Conservation (phyloP, 352 stramenopile species). For the Phytopythium montanum region DNA sequence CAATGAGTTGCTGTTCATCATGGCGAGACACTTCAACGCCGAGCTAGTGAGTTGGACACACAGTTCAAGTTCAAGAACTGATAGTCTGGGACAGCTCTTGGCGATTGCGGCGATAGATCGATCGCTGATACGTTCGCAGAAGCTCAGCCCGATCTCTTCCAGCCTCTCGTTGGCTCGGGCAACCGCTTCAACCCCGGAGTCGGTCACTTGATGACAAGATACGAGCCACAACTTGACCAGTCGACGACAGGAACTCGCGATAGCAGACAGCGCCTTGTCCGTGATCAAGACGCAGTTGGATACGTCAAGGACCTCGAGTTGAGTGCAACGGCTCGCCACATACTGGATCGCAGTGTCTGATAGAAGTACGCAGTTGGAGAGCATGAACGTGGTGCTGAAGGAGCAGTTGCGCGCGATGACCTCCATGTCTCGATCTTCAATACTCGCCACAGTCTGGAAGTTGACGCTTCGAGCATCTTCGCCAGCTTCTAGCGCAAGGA, state of each 20-base stretch:
- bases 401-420: conserved; percentile 53
- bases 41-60: conserved; percentile 57
- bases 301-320: conserved; percentile 79
- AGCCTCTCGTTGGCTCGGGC: conserved; percentile 47
- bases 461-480: conserved; percentile 56
- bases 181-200: conserved; percentile 71
- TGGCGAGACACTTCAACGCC: conserved; percentile 56
- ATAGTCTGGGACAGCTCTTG: conserved; percentile 39
- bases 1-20: conserved; percentile 29
- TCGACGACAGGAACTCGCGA: conserved; percentile 48
- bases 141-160: conserved; percentile 53
- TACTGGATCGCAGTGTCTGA: conserved; percentile 38
- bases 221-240: conserved; percentile 51
- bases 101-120: conserved; percentile 50
- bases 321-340: conserved; percentile 39
- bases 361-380: conserved; percentile 36
- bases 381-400: conserved; percentile 38
- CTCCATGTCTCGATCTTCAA: conserved; percentile 54
- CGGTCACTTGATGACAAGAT: conserved; percentile 67
- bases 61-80: conserved; percentile 47
- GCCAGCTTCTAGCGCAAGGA: conserved; percentile 45
- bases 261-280: conserved; percentile 37
- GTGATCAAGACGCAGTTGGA: conserved; percentile 65
- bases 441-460: conserved; percentile 43
- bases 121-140: conserved; percentile 67